A percentile compares a stretch with the other conserved stretches of the same genome.
Conservation (phyloP, 805 yeast species). For the Starmerella powellii region DNA sequence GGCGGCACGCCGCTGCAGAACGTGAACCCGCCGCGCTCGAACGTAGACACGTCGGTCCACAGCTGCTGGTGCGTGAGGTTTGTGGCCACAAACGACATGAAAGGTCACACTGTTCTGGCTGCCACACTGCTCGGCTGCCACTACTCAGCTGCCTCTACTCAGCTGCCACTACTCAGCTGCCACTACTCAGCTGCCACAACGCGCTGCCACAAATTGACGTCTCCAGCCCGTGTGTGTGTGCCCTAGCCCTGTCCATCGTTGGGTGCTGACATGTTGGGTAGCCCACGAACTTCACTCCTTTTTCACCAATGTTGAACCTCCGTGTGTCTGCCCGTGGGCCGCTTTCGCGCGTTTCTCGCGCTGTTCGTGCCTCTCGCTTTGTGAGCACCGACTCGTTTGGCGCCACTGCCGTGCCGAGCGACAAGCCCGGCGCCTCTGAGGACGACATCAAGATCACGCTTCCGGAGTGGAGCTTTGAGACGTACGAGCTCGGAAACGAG, state of each 20-base stretch:
- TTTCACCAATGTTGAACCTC: slow-evolving; percentile 12
- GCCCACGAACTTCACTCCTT: too few species aligned
- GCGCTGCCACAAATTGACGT: too few species aligned
- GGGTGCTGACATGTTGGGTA: neutral
- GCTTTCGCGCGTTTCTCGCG: neutral
- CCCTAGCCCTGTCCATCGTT: neutral
- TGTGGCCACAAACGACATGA: slow-evolving; percentile 19
- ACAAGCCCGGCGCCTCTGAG: slow-evolving; percentile 16
- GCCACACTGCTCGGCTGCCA: neutral
- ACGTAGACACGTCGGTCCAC: slow-evolving; percentile 26
- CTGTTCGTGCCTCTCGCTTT: slow-evolving; percentile 3
- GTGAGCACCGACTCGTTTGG: slow-evolving; percentile 19
- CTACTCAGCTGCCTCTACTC: too few species aligned
- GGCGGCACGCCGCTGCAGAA: slow-evolving; percentile 28
- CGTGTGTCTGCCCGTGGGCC: neutral
- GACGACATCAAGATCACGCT: slow-evolving; percentile 31
- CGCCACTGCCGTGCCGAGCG: slow-evolving; percentile 18
- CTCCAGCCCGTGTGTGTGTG: too few species aligned
- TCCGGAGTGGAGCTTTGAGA: slow-evolving; percentile 74
- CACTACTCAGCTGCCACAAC: too few species aligned
- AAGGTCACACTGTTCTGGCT: neutral
- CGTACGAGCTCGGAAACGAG: slow-evolving; percentile 59
- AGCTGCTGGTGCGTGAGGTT: slow-evolving; percentile 31
- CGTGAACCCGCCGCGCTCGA: slow-evolving; percentile 15
- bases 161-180: too few species aligned